Conservation (phyloP, 2,329 filamentous ascomycete genomes). For the Botrytis paeoniae region DNA sequence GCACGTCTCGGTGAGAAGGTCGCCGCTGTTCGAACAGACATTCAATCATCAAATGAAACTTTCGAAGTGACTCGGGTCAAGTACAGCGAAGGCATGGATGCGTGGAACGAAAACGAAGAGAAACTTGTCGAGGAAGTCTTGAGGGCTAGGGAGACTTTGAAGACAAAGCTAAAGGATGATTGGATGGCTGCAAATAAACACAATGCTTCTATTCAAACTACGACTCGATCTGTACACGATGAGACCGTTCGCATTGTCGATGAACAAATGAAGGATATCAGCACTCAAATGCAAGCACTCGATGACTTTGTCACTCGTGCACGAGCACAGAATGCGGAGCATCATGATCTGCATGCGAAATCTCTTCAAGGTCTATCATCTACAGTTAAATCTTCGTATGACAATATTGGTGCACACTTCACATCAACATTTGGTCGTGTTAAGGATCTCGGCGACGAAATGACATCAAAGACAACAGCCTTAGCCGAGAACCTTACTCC, state of each 20-base stretch:
- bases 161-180: slow-evolving; percentile 79
- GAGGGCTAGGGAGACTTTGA: slow-evolving; percentile 72
- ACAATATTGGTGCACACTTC: slow-evolving; percentile 67
- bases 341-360: slow-evolving; percentile 67
- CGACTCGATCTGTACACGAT: slow-evolving; percentile 82
- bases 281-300: slow-evolving; percentile 81
- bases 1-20: slow-evolving; percentile 64
- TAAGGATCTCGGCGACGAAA: slow-evolving; percentile 64
- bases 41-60: slow-evolving; percentile 60
- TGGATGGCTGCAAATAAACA: slow-evolving; percentile 76
- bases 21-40: slow-evolving; percentile 58
- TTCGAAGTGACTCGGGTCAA: slow-evolving; percentile 63
- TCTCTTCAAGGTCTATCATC: slow-evolving; percentile 64
- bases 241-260: slow-evolving; percentile 89
- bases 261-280: slow-evolving; percentile 82
- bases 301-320: slow-evolving; percentile 88
- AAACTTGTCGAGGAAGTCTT: slow-evolving; percentile 68
- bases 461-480: slow-evolving; percentile 57
- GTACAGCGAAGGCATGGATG: slow-evolving; percentile 70
- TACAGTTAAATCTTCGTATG: slow-evolving; percentile 71
- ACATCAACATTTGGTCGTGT: slow-evolving; percentile 66
- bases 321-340: slow-evolving; percentile 72
- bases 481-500: slow-evolving; percentile 61
- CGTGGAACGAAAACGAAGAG: slow-evolving; percentile 68
- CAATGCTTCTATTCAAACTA: slow-evolving; percentile 78